Base-by-base conservation (phyloP, 306 rosid genomes). In the Quercus dentata region DNA sequence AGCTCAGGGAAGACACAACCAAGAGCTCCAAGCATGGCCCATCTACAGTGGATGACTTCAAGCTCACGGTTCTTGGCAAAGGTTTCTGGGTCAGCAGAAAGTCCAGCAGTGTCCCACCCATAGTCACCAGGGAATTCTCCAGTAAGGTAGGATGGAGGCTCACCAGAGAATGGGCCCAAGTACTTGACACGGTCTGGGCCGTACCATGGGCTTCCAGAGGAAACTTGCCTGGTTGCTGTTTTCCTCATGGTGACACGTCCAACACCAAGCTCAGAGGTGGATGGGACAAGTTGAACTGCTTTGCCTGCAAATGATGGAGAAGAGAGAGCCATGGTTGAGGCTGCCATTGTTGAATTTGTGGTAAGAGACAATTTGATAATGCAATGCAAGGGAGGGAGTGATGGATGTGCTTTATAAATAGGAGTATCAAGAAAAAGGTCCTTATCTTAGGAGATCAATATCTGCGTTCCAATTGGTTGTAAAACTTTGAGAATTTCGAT, bases 71-170 rank as follows among this genome's bases (percentile, higher is more conserved):
- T n/a, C n/a, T n/a, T n/a, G n/a, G n/a, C n/a, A n/a, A n/a, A n/a
- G 19, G 92, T 89, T 58, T 89, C 89, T 3, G 92, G 92, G 54
- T 89, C 92, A 30, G 90, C 92, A 0, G 92, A 89, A n/a, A 89
- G 93, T 10, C 93, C 93, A 5, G 88, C 91, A 2, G 91, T 89
- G 81, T 89, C 93, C 93, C 93, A 89, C 5, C 93, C 93, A 2
- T 89, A 89, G 80, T 89, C 93, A 56, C 93, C 91, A 0, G 88
- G 91, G 71, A 89, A 89, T 41, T 89, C 93, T 4, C 91, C 91
- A 0, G 84, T 89, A 5, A 89, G 81, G 84, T 89, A 89, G 76
- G 85, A 81, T 11, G 91, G 89, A 1, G 93, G 23, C 75, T 89
- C 91, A 0, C 93, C 91, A 2, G 91, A 89, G 69, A 89, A 87